Evolutionary conservation across 192 early-diverging fungal species (phyloP).

Genomic region (Linnemannia schmuckeri): DNA sequence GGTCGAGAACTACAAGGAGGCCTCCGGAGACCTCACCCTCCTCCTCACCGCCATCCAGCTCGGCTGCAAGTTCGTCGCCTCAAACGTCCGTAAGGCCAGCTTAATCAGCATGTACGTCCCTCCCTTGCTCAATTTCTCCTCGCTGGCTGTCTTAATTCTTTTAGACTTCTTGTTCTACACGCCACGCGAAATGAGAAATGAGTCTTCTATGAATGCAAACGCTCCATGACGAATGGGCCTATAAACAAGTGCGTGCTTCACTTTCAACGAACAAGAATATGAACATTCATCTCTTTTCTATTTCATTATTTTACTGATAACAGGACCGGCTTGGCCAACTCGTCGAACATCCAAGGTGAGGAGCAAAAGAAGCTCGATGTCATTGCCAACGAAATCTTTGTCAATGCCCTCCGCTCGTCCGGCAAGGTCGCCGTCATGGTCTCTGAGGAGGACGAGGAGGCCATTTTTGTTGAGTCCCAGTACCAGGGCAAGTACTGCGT

Average conservation of each 20-base stretch:
- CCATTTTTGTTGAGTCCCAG: constrained; percentile 86
- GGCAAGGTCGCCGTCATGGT: constrained; percentile 95
- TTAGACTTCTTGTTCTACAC: neutral
- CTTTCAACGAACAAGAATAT: neutral
- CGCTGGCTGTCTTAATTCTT: neutral
- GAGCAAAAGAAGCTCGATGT: constrained; percentile 98
- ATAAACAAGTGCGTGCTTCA: neutral
- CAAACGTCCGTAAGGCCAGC: constrained; percentile 96
- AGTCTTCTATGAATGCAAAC: no score
- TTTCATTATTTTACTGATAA: neutral
- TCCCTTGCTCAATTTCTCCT: neutral
- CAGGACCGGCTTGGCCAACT: constrained; percentile 87
- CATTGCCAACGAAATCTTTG: constrained; percentile 98
- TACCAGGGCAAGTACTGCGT: constrained; percentile 93
- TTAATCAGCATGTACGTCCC: constrained; percentile 89
- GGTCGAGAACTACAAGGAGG: constrained; percentile 81
- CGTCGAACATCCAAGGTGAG: constrained; percentile 92
- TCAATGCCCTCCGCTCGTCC: constrained; percentile 90
- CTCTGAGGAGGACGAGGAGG: constrained; percentile 96
- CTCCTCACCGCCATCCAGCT: constrained; percentile 91
- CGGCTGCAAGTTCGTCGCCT: constrained; percentile 97
- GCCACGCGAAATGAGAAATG: neutral
- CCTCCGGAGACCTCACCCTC: constrained; percentile 94
- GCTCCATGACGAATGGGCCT: neutral
- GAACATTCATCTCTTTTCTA: neutral